Conservation (phyloP, 768 basidiomycete species). For the Lentinula edodes region DNA sequence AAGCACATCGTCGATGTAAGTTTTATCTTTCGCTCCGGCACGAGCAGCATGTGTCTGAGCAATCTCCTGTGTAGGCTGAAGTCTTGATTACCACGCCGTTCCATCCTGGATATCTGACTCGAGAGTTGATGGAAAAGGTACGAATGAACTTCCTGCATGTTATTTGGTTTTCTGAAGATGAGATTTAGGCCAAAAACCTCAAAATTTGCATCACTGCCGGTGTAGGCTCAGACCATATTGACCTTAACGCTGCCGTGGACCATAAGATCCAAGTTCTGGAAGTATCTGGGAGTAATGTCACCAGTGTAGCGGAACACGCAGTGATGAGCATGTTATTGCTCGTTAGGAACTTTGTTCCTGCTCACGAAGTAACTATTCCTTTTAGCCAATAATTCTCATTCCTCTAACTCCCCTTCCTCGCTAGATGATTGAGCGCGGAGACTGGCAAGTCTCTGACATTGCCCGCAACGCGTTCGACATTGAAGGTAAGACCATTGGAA, state of each 20-base stretch:
- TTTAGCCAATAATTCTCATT: neutral
- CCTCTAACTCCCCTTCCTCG: neutral
- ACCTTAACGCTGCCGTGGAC: constrained; percentile 84
- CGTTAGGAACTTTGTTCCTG: constrained; percentile 85
- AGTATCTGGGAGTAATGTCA: constrained; percentile 17
- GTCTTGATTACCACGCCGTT: constrained; percentile 81
- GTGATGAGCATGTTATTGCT: constrained; percentile 87
- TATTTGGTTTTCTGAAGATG: neutral
- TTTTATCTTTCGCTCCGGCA: constrained; percentile 1
- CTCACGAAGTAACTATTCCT: constrained; percentile 47
- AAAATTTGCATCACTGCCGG: constrained; percentile 89
- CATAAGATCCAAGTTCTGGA: constrained; percentile 76
- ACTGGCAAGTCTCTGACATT: constrained; percentile 83
- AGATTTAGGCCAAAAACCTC: constrained; percentile 71
- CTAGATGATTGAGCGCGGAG: constrained; percentile 73
- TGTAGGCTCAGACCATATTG: constrained; percentile 90
- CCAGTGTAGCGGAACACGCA: constrained; percentile 86
- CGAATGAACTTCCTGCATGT: neutral
- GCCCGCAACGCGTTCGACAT: constrained; percentile 84
- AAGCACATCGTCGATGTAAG: constrained; percentile 76
- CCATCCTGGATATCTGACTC: constrained; percentile 81
- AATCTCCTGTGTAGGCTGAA: constrained; percentile 46
- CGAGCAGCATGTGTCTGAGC: too few relatives aligned
- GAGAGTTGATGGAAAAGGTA: constrained; percentile 43
- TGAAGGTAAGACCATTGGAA: constrained; percentile 88